Conservation (phyloP, 257 asterid species). For the Misopates orontium region DNA sequence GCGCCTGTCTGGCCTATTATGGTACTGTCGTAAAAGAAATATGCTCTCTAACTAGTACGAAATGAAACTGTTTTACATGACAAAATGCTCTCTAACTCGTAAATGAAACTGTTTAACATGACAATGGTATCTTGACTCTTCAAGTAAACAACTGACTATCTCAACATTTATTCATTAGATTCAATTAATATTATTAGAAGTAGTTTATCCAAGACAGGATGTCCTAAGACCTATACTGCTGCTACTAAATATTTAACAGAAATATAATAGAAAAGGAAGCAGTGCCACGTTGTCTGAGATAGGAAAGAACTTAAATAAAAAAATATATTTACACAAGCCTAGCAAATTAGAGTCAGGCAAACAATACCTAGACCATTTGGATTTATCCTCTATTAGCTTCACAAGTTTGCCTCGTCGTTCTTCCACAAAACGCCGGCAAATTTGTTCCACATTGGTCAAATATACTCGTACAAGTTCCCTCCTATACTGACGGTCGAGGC, state of each 20-base stretch:
- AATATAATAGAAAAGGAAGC: not conserved
- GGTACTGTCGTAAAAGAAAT: not conserved
- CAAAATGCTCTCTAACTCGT: not conserved
- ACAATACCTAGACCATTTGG: constrained; percentile 86
- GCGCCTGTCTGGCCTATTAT: not conserved
- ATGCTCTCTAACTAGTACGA: constrained; percentile 5
- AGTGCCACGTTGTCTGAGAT: constrained; percentile 1
- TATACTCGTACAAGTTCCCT: constrained; percentile 93
- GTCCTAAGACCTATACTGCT: not conserved
- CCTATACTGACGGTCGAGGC: constrained; percentile 84
- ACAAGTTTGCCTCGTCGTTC: constrained; percentile 73
- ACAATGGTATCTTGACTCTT: too few relatives aligned
- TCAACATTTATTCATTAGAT: not conserved
- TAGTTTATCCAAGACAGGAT: not conserved
- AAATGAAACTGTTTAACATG: too few relatives aligned
- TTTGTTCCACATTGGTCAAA: constrained; percentile 89
- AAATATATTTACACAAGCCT: not conserved
- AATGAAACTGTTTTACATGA: not conserved
- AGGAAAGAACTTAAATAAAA: not conserved
- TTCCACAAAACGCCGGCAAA: constrained; percentile 86
- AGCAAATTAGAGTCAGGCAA: constrained; percentile 9
- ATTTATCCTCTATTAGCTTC: constrained; percentile 80
- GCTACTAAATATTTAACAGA: not conserved
- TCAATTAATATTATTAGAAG: constrained; percentile 3
- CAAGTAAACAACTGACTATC: not conserved